Percentiles rank a stretch among this genome's conserved stretches.
Conservation (phyloP, 768 basidiomycete genomes). For the Russula olivacea region DNA sequence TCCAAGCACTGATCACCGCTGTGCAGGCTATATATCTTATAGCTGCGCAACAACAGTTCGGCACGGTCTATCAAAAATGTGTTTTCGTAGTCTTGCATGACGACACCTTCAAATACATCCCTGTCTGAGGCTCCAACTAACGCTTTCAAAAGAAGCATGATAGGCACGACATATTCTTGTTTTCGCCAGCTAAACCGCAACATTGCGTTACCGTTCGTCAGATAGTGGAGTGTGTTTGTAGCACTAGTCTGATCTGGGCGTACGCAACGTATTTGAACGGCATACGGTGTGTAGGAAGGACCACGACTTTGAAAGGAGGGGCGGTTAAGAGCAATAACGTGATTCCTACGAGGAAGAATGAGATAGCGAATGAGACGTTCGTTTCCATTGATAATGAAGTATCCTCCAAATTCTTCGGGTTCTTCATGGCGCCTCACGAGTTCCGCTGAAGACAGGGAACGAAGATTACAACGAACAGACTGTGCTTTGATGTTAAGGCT, state of each 20-base stretch:
- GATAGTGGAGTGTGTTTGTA: conserved; percentile 97
- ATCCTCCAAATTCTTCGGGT: conserved; percentile 97
- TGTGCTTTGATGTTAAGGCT: conserved; percentile 30
- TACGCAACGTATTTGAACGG: conserved; percentile 92
- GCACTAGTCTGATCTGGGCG: conserved; percentile 87
- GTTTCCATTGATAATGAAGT: conserved; percentile 98
- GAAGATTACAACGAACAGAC: conserved; percentile 93
- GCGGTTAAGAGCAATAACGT: conserved; percentile 88
- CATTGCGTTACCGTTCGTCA: conserved; percentile 95
- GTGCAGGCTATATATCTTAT: conserved; percentile 85
- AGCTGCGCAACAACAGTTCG: conserved; percentile 87
- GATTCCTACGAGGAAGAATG: conserved; percentile 91
- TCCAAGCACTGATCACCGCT: conserved; percentile 90
- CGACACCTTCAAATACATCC: conserved; percentile 93
- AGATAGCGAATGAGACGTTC: conserved; percentile 98
- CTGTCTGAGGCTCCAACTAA: conserved; percentile 86
- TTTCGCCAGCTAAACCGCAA: conserved; percentile 95
- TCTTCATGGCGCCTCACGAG: conserved; percentile 91
- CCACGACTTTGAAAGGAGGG: conserved; percentile 90
- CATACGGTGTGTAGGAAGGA: conserved; percentile 89
- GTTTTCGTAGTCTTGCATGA: conserved; percentile 95
- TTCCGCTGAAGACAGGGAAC: conserved; percentile 74
- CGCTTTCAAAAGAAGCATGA: conserved; percentile 94
- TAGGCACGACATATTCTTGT: conserved; percentile 96
- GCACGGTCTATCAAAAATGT: conserved; percentile 97